A percentile compares a stretch with the other conserved stretches of the same genome.
These are phyloP conservation scores for Hansenula sp. DNA, from an alignment of 1,139 yeast genomes.

Conservation along the genomic window DNA sequence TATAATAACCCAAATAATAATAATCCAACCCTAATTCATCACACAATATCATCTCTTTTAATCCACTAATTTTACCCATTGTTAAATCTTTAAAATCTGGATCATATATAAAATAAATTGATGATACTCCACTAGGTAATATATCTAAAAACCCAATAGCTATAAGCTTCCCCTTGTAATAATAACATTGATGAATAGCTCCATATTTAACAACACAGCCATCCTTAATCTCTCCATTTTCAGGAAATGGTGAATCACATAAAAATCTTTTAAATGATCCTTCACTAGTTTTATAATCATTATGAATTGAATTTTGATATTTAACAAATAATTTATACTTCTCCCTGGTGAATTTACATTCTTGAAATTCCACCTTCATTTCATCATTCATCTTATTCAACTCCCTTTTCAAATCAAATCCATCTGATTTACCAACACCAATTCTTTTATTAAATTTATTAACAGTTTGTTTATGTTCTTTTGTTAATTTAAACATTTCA, in stretches of 20 bases:
- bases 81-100: constrained; percentile 70
- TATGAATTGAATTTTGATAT: constrained; percentile 68
- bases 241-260: constrained; percentile 62
- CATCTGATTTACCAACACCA: constrained; percentile 6
- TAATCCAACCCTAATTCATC: constrained; percentile 34
- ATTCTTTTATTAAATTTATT: constrained; percentile 50
- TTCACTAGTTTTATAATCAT: constrained; percentile 48
- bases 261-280: constrained; percentile 58
- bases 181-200: constrained; percentile 75
- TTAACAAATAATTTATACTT: constrained; percentile 63
- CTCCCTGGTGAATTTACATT: constrained; percentile 48
- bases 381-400: constrained; percentile 26
- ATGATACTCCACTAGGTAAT: constrained; percentile 71
- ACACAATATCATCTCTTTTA: constrained; percentile 59
- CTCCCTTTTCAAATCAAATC: constrained; percentile 30
- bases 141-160: constrained; percentile 80
- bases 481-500: constrained; percentile 41
- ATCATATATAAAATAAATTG: constrained; percentile 88
- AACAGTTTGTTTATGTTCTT: constrained; percentile 63
- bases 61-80: constrained; percentile 73
- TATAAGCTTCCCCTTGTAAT: constrained; percentile 54
- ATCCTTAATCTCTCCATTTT: constrained; percentile 13
- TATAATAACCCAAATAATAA: constrained; percentile 74
- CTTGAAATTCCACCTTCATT: constrained; percentile 50
- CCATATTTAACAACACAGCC: constrained; percentile 31